Percentiles rank a stretch among this genome's conserved stretches.
These are phyloP conservation scores for Protomyces macrosporus DNA, from an alignment of 1,139 yeast genomes.

Conservation along the genomic window DNA sequence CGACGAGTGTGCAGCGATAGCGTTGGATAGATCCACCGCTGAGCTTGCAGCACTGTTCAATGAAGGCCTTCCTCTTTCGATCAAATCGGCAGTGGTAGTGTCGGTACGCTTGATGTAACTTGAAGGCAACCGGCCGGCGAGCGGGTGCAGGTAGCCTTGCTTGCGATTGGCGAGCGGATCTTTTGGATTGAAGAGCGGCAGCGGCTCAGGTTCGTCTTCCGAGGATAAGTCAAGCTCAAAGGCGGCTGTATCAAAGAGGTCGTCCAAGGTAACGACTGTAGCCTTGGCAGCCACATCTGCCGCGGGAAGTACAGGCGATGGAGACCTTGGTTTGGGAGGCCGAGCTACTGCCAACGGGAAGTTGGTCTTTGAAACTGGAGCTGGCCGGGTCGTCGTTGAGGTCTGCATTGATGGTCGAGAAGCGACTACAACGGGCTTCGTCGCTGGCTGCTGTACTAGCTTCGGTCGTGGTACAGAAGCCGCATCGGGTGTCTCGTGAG, in stretches of 20 bases:
- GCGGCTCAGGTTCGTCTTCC: neutral
- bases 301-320: neutral
- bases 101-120: neutral
- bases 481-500: neutral
- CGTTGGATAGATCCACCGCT: too few relatives aligned
- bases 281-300: neutral
- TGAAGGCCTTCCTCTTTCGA: too few relatives aligned
- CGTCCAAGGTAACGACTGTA: neutral
- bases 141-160: neutral
- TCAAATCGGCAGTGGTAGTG: neutral
- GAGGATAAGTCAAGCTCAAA: neutral
- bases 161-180: neutral
- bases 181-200: neutral
- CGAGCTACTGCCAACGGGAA: too few relatives aligned
- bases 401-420: neutral
- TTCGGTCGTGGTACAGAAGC: too few relatives aligned
- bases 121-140: neutral
- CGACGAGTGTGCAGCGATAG: too few relatives aligned
- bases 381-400: too few relatives aligned
- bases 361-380: too few relatives aligned
- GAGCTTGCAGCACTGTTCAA: too few relatives aligned
- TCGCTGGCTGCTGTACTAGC: too few relatives aligned
- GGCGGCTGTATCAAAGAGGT: neutral
- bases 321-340: neutral
- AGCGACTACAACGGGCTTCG: neutral